These are phyloP conservation scores for Camellia sinensis DNA, from an alignment of 148 eudicot species.

Conservation along the genomic window DNA sequence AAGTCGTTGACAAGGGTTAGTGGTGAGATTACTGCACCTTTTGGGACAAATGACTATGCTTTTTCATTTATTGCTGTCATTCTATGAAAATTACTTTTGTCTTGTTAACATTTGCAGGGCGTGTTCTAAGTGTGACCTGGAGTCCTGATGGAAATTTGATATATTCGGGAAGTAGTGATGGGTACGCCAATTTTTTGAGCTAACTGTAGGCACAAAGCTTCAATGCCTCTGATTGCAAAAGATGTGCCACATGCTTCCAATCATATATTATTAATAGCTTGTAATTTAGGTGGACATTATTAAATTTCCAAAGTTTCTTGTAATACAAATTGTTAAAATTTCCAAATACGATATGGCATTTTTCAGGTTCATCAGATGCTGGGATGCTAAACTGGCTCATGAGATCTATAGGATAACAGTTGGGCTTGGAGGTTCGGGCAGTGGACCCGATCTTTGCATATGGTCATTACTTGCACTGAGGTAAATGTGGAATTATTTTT, in stretches of 20 bases:
- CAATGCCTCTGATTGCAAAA: not conserved
- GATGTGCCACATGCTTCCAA: not conserved
- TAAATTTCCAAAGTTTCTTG: constrained; percentile 7
- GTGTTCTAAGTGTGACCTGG: constrained; percentile 78
- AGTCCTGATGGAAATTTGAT: constrained; percentile 68
- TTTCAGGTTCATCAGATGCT: constrained; percentile 83
- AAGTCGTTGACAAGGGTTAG: constrained; percentile 85
- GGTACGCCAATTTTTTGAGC: constrained; percentile 41
- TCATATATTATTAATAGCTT: not conserved
- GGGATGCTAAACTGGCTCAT: constrained; percentile 56
- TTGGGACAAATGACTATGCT: not conserved
- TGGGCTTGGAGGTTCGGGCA: constrained; percentile 79
- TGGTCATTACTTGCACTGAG: constrained; percentile 89
- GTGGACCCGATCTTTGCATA: constrained; percentile 73
- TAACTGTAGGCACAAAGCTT: not conserved
- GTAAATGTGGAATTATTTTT: constrained; percentile 27
- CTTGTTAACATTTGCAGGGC: constrained; percentile 43
- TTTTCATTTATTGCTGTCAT: not conserved
- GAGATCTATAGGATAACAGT: constrained; percentile 85
- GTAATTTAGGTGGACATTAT: not conserved
- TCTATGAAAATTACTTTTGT: not conserved
- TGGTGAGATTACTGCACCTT: constrained; percentile 63
- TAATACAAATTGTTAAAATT: not conserved
- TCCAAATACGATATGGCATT: not conserved
- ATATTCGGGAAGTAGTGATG: constrained; percentile 91